Conservation (phyloP, 768 basidiomycete species). For the Daedalea quercina region DNA sequence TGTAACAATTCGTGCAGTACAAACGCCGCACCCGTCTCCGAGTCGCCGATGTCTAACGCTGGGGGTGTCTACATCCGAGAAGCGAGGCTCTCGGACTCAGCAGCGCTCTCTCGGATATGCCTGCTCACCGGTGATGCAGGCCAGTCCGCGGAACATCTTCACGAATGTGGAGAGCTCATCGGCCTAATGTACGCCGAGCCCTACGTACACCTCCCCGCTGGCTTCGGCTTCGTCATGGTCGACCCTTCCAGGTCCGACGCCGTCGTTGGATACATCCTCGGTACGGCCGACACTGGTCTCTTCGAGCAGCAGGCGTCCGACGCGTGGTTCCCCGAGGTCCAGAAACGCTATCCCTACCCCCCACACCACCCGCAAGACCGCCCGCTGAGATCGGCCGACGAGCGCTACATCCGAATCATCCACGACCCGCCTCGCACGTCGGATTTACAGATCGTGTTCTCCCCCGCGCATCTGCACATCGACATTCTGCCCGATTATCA, state of each 20-base stretch:
- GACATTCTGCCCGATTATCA: conserved; percentile 64
- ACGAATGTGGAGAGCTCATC: conserved; percentile 57
- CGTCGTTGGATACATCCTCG: conserved; percentile 69
- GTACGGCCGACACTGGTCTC: conserved; percentile 57
- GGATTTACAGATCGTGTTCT: conserved; percentile 52
- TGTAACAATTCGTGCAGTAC: too few relatives aligned
- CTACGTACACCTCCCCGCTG: conserved; percentile 57
- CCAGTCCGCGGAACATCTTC: conserved; percentile 51
- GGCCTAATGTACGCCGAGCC: conserved; percentile 73
- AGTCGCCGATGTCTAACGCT: not conserved
- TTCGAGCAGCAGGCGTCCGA: conserved; percentile 50
- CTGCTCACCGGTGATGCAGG: conserved; percentile 71
- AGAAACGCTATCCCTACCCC: conserved; percentile 41
- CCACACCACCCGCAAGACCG: conserved; percentile 1
- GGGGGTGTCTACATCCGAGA: conserved; percentile 38
- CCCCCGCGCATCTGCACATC: conserved; percentile 73
- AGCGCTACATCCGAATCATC: conserved; percentile 29
- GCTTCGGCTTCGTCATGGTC: conserved; percentile 72
- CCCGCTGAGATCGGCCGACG: conserved; percentile 30
- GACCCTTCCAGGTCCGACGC: conserved; percentile 23
- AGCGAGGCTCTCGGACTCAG: conserved; percentile 46
- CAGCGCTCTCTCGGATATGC: conserved; percentile 63
- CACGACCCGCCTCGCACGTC: conserved; percentile 33
- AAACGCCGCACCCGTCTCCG: not conserved
- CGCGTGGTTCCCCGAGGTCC: conserved; percentile 63